Conservation (phyloP, 106 monocot genomes). For the Platanthera zijinensis region DNA sequence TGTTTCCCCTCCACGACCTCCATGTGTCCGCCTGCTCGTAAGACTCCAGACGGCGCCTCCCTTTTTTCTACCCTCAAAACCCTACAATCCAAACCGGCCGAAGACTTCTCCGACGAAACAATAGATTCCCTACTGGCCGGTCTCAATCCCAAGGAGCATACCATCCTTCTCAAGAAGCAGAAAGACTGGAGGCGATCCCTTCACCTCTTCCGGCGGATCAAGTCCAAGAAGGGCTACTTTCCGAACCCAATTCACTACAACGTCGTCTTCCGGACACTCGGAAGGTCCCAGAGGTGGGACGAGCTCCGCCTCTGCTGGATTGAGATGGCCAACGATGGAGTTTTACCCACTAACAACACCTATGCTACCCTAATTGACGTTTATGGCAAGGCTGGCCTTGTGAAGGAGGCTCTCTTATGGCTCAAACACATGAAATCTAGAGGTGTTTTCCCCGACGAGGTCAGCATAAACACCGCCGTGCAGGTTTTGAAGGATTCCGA, state of each 20-base stretch:
- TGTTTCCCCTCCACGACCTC: background rate
- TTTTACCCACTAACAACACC: slow-evolving; percentile 62
- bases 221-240: slow-evolving; percentile 22
- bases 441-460: slow-evolving; percentile 61
- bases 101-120: slow-evolving; percentile 6
- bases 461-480: slow-evolving; percentile 54
- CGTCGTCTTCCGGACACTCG: slow-evolving; percentile 54
- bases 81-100: slow-evolving; percentile 10
- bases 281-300: slow-evolving; percentile 50
- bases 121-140: slow-evolving; percentile 22
- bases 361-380: slow-evolving; percentile 66
- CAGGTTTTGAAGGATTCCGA: slow-evolving; percentile 54
- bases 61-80: slow-evolving; percentile 11
- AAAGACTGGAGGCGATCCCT: slow-evolving; percentile 36
- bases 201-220: slow-evolving; percentile 34
- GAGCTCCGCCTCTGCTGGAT: slow-evolving; percentile 59
- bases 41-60: background rate
- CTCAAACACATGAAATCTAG: slow-evolving; percentile 57
- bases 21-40: background rate
- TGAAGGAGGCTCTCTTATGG: slow-evolving; percentile 51
- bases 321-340: slow-evolving; percentile 48
- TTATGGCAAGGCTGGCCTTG: slow-evolving; percentile 49
- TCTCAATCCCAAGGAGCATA: slow-evolving; percentile 57
- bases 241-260: slow-evolving; percentile 85
- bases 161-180: slow-evolving; percentile 55